These are phyloP conservation scores for Ceratocystis albifundus DNA, from an alignment of 2,329 filamentous ascomycete genomes.

Conservation along the genomic window DNA sequence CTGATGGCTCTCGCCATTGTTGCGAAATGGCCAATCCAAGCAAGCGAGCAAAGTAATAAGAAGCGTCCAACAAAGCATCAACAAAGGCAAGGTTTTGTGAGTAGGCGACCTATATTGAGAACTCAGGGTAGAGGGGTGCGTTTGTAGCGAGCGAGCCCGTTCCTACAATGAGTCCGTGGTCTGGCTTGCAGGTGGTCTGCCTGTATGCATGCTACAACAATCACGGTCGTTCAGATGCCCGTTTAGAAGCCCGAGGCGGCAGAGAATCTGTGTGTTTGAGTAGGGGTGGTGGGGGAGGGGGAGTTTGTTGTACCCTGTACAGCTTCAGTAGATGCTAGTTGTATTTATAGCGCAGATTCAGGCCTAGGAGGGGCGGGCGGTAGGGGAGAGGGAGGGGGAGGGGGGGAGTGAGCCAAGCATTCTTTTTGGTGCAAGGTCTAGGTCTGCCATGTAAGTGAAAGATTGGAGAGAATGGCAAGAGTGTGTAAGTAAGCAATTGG, in stretches of 20 bases:
- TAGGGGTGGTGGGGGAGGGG: too few relatives aligned
- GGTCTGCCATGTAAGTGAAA: neutral
- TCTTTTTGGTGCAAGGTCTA: too few relatives aligned
- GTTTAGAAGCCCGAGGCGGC: neutral
- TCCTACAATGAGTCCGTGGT: neutral
- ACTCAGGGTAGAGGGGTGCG: neutral
- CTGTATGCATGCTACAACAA: neutral
- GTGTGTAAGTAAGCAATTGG: neutral
- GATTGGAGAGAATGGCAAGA: neutral
- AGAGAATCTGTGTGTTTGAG: neutral
- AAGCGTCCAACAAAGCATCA: neutral
- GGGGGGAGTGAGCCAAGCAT: too few relatives aligned
- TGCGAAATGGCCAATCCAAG: neutral
- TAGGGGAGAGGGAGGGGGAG: too few relatives aligned
- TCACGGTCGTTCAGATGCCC: slow-evolving; percentile 6
- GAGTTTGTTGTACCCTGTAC: neutral
- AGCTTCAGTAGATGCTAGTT: neutral
- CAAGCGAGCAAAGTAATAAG: neutral
- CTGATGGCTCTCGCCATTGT: neutral
- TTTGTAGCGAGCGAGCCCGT: neutral
- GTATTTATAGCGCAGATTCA: slow-evolving; percentile 4
- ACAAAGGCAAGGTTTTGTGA: neutral
- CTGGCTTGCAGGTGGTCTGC: slow-evolving; percentile 3
- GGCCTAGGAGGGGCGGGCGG: neutral
- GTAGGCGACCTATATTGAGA: neutral